These are phyloP conservation scores for Saccharomycopsis oosterbeekiorum DNA, from an alignment of 805 yeast genomes.

Conservation along the genomic window DNA sequence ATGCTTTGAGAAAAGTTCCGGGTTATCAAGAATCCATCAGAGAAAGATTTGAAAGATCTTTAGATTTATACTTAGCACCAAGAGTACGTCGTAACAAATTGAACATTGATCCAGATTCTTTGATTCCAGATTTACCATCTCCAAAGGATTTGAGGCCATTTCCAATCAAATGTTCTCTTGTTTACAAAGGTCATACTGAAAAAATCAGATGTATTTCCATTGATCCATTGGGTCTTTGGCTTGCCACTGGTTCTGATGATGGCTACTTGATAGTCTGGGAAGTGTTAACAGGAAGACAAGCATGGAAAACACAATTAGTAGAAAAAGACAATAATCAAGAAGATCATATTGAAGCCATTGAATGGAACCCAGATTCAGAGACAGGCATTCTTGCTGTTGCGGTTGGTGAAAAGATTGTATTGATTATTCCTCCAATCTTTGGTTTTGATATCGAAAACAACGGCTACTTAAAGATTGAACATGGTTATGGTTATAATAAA, in stretches of 20 bases:
- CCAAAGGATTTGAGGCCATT: constrained; percentile 95
- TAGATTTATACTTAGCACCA: constrained; percentile 93
- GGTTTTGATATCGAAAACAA: constrained; percentile 79
- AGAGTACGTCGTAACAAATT: constrained; percentile 85
- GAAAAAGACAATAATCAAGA: constrained; percentile 49
- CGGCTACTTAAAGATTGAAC: constrained; percentile 69
- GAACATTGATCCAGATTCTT: constrained; percentile 90
- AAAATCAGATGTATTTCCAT: constrained; percentile 73
- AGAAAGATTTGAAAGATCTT: constrained; percentile 87
- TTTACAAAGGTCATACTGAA: constrained; percentile 74
- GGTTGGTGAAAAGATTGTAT: constrained; percentile 69
- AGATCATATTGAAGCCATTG: constrained; percentile 70
- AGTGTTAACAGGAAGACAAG: constrained; percentile 88
- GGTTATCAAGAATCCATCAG: constrained; percentile 80
- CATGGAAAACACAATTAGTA: constrained; percentile 49
- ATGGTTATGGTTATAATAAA: constrained; percentile 77
- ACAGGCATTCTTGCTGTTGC: constrained; percentile 77
- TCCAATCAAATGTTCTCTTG: constrained; percentile 83
- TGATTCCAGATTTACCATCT: constrained; percentile 92
- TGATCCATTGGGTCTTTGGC: constrained; percentile 86
- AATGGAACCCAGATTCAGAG: constrained; percentile 79
- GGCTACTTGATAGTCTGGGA: constrained; percentile 97
- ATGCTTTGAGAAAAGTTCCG: constrained; percentile 82
- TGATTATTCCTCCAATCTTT: constrained; percentile 84
- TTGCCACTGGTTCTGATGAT: constrained; percentile 97